phyloP scores from a whole-genome alignment of 192 early-diverging fungal genomes.

The Funneliformis geosporum region DNA sequence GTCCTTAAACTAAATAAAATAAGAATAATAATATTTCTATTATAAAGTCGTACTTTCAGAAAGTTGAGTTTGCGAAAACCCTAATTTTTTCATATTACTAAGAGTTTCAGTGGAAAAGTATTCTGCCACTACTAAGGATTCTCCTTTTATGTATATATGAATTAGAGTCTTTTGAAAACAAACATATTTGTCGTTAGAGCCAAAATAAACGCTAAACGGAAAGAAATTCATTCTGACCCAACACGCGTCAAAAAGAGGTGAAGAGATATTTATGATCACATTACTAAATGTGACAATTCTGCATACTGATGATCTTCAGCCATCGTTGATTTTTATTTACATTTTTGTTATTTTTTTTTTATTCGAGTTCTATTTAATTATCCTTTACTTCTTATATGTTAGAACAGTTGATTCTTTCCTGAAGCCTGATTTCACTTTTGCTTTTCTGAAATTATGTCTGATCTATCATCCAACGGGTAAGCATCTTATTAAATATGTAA shows the following conservation, averaged over 20 bases:
- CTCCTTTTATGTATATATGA: background rate
- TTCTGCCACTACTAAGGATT: background rate
- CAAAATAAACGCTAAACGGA: background rate
- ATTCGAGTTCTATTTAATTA: background rate
- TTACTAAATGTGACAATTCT: too few species aligned
- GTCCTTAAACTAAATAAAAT: background rate
- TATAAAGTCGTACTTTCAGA: background rate
- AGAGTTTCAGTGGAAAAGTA: background rate
- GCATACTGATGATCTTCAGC: too few species aligned
- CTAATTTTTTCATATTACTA: background rate
- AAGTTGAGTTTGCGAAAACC: background rate
- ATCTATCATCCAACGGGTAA: slow-evolving; percentile 1
- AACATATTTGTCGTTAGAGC: background rate
- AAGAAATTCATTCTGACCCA: background rate
- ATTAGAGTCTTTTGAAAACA: background rate
- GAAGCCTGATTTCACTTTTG: background rate
- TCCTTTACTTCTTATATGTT: background rate
- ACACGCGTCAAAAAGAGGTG: background rate
- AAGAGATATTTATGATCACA: background rate
- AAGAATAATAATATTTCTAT: background rate
- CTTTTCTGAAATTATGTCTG: background rate
- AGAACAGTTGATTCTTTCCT: background rate
- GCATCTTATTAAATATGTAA: background rate
- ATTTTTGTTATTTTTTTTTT: too few species aligned
- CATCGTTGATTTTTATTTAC: too few species aligned